Base-by-base conservation (phyloP, 164 flowering plant species). In the Litsea cubeba region DNA sequence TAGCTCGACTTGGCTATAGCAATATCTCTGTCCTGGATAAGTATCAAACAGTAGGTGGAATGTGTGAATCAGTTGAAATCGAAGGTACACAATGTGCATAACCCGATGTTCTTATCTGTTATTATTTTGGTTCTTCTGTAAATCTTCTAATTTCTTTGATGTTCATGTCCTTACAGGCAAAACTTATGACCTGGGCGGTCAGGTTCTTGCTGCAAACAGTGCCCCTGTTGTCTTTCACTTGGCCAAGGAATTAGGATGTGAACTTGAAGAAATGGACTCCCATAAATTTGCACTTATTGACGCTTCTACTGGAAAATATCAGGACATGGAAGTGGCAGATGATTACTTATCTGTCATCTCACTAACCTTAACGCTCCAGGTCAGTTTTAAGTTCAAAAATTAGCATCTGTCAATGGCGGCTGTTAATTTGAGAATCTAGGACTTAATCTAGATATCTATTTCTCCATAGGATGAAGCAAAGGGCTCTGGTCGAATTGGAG, bases 141-240 rank as follows among this genome's bases (percentile, higher is more conserved):
- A 3, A 11, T 23, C 50, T 69, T 50, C 30, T 69, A 1, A 46
- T 70, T 12, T 15, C 35, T 12, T 28, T 62, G n/a, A 18, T 12
- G 17, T 54, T 54, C 6, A 50, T 65, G 22, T 1, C 22, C 30
- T 78, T 68, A 54, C 86, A 91, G 97, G 92, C 32, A 89, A 76
- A 70, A 65, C 87, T 35, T 91, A 91, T 82, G 97, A 91, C 81
- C 79, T 90, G 74, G 97, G 97, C 25, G 97, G 97, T 62, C 97
- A 90, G 81, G 97, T 90, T 68, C 89, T 90, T 74, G 97, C 94
- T 72, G 90, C 89, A 51, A 91, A 87, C 76, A 90, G 94, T 80
- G 90, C 93, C 6, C 97, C 97, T 12, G 79, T 81, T 60, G 77
- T 91, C 70, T 90, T 87, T 81, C 87, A 88, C 81, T 75, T 90